These are phyloP conservation scores for Aurantiochytrium sp. DNA, from an alignment of 108 stramenopile species.

Conservation along the genomic window DNA sequence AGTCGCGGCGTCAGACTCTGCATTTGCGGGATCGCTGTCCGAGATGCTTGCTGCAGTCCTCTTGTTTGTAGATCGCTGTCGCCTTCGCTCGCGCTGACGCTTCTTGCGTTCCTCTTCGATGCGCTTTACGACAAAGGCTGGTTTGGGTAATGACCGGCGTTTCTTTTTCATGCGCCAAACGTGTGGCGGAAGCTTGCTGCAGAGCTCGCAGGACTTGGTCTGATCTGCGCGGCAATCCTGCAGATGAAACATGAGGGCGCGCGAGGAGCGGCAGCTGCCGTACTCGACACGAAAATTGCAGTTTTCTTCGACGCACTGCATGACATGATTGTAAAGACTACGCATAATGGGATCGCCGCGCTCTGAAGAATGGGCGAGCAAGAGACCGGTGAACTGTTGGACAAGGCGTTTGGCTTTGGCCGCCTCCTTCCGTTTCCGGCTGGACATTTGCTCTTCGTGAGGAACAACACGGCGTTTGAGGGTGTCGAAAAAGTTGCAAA, in stretches of 20 bases:
- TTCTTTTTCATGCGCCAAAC: constrained; percentile 12
- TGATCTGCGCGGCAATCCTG: background rate
- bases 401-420: background rate
- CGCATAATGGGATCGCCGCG: background rate
- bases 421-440: background rate
- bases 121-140: background rate
- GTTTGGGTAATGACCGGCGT: background rate
- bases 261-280: background rate
- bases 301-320: background rate
- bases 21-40: background rate
- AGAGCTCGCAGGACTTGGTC: background rate
- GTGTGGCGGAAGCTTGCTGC: constrained; percentile 1
- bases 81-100: background rate
- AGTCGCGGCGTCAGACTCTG: background rate
- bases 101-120: background rate
- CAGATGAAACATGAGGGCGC: background rate
- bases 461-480: background rate
- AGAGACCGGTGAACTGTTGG: background rate
- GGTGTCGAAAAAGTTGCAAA: background rate
- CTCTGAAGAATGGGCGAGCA: background rate
- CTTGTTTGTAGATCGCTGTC: background rate
- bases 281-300: background rate
- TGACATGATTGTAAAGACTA: background rate
- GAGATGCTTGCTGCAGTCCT: background rate
- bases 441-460: background rate